These are phyloP conservation scores for Climacium dendroides DNA, from an alignment of 225 moss, liverwort and hornwort species.

Conservation along the genomic window DNA sequence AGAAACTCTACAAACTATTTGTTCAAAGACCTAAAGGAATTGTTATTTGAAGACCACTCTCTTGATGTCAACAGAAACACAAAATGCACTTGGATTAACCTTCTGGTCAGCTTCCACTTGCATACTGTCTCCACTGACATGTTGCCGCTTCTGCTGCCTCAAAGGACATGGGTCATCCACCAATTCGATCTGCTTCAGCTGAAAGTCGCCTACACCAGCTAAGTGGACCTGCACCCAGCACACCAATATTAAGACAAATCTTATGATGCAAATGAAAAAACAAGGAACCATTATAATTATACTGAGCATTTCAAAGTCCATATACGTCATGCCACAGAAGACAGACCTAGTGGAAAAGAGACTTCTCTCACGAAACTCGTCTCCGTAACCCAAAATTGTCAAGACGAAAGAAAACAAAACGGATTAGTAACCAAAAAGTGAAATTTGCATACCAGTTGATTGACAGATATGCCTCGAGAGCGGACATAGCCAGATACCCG, in stretches of 20 bases:
- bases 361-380: not conserved
- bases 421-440: not conserved
- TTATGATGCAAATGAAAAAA: not conserved
- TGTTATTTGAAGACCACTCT: not conserved
- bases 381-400: not conserved
- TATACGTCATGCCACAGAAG: not conserved
- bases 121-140: conserved; percentile 20
- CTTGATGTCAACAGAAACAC: not conserved
- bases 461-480: conserved; percentile 73
- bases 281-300: not conserved
- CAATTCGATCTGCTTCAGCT: conserved; percentile 65
- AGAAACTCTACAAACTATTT: not conserved
- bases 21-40: not conserved
- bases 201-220: conserved; percentile 91
- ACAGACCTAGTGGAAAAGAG: not conserved
- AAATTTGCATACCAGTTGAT: conserved; percentile 64
- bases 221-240: conserved; percentile 60
- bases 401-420: not conserved
- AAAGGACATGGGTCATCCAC: conserved; percentile 69
- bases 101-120: conserved; percentile 24
- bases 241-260: not conserved
- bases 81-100: not conserved
- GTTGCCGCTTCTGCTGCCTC: conserved; percentile 30
- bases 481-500: conserved; percentile 78
- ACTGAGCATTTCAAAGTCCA: not conserved